These are phyloP conservation scores for Chlorella sp. DNA, from an alignment of 139 green algal genomes.

Conservation along the genomic window DNA sequence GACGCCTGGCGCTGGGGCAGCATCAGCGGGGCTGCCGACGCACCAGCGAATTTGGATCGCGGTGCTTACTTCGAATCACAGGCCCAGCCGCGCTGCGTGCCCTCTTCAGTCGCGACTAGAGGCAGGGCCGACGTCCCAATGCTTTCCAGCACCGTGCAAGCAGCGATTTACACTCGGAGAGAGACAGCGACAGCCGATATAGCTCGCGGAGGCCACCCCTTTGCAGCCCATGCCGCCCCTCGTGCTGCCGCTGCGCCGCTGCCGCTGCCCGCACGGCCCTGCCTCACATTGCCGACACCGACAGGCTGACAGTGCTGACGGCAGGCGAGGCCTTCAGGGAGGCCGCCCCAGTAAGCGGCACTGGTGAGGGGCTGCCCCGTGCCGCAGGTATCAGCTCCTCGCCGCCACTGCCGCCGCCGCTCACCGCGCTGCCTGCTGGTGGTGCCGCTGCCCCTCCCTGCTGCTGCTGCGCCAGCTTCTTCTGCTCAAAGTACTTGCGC, in stretches of 20 bases:
- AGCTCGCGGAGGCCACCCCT: neutral
- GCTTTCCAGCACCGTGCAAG: too few species aligned
- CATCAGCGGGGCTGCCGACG: too few species aligned
- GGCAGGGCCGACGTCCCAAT: too few species aligned
- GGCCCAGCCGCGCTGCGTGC: too few species aligned
- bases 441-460: neutral
- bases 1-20: too few species aligned
- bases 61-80: too few species aligned
- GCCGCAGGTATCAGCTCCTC: neutral
- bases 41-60: too few species aligned
- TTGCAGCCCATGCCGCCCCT: neutral
- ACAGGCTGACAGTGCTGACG: neutral
- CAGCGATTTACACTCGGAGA: neutral
- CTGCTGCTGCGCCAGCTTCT: conserved; percentile 6
- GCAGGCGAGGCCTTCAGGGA: conserved; percentile 11
- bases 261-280: neutral
- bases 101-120: too few species aligned
- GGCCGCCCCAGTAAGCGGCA: neutral
- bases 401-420: neutral
- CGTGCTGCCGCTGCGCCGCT: neutral
- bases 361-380: neutral
- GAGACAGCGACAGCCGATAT: neutral
- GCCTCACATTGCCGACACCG: neutral
- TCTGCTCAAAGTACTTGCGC: conserved; percentile 84
- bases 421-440: neutral